These are phyloP conservation scores for Coriolopsis trogii DNA, from an alignment of 1,284 basidiomycete genomes.

Conservation along the genomic window DNA sequence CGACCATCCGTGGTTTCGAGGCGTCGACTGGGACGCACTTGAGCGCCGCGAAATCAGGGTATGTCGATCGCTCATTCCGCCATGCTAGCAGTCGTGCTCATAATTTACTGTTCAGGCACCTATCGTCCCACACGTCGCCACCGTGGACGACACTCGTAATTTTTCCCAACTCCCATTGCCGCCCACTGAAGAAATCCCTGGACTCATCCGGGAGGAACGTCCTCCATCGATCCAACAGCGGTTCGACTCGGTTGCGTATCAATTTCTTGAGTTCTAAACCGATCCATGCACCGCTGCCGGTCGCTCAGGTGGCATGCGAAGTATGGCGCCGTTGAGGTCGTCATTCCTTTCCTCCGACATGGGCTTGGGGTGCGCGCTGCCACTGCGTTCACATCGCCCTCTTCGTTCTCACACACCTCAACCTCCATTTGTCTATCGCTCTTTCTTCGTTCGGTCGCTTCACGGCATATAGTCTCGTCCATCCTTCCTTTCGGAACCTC, in stretches of 20 bases:
- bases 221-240: constrained; percentile 58
- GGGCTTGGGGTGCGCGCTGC: constrained; percentile 20
- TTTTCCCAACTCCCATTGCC: constrained; percentile 80
- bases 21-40: constrained; percentile 87
- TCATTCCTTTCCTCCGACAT: background rate
- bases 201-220: constrained; percentile 63
- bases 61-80: constrained; percentile 24
- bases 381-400: background rate
- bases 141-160: constrained; percentile 79
- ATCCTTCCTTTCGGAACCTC: constrained; percentile 1
- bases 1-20: constrained; percentile 94
- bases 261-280: constrained; percentile 73
- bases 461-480: no score
- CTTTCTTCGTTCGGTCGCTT: constrained; percentile 4
- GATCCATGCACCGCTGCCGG: background rate
- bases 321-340: constrained; percentile 7
- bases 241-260: constrained; percentile 66
- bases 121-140: constrained; percentile 78
- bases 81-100: background rate
- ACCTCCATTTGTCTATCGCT: background rate
- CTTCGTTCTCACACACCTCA: background rate
- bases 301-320: constrained; percentile 24
- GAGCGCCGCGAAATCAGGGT: constrained; percentile 81
- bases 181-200: constrained; percentile 75
- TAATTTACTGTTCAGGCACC: constrained; percentile 58